Evolutionary conservation across 129 eudicot genomes (phyloP), one percentile per base, ranked within the genome.

Genomic region (Glebionis coronaria): DNA sequence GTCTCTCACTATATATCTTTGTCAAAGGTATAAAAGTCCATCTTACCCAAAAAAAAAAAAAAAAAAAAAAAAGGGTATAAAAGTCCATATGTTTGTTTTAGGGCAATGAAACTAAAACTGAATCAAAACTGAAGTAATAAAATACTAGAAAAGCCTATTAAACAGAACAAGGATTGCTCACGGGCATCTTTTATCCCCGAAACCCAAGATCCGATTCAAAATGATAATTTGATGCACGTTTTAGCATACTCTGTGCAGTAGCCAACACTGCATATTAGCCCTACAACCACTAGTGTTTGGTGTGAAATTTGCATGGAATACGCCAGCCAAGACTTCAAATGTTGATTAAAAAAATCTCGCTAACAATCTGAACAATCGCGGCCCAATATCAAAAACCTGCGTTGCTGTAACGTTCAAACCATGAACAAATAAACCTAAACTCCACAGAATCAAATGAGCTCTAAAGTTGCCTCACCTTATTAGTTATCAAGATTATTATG

Each of bases 391-490:
- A 3, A 11, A 23, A 70, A 69, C 7, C 8, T 11, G 23, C 35
- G 16, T 58, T 45, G 29, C 0, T 55, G 3, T 2, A 46, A 46
- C 21, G 11, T 27, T 55, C 38, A 12, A 42, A 45, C 55, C 14
- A 65, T 42, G 42, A 28, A 70, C 25, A 23, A 6, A 35, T 35
- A 35, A 35, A 15, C 46, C 55, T 44, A 55, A 69, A 11, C 3
- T 0, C n/a, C 47, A 55, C 73, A 56, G 44, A 57, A 59, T 60
- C 53, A 65, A 27, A 56, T 51, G 73, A 66, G 67, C 44, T 53
- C 10, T 29, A 64, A 28, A 81, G 57, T 56, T 57, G 38, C 35
- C 45, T 46, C 52, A 45, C 44, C 45, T 46, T 57, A 2, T 56
- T 21, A 56, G 38, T 56, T 58, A 67, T 79, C 28, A 21, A 65